phyloP scores from a whole-genome alignment of 805 yeast species.

The Schwanniomyces occidentalis region DNA sequence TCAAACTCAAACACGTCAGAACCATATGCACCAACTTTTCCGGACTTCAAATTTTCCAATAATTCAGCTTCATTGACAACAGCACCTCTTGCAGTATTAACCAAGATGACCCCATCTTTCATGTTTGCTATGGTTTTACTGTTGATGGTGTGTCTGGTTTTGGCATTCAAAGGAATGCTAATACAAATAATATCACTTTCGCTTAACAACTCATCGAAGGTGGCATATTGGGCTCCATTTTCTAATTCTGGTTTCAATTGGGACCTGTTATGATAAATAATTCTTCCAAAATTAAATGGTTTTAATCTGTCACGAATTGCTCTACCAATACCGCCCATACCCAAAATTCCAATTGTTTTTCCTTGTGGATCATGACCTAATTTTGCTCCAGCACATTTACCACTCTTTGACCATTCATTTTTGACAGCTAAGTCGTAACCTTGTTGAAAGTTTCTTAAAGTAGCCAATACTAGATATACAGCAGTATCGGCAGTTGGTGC shows the following conservation, averaged over 20 bases:
- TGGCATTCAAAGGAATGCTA: conserved; percentile 72
- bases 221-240: conserved; percentile 66
- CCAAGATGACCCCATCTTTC: conserved; percentile 74
- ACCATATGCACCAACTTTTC: conserved; percentile 68
- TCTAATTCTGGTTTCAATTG: conserved; percentile 62
- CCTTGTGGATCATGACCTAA: conserved; percentile 77
- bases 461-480: conserved; percentile 59
- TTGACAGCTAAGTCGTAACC: conserved; percentile 52
- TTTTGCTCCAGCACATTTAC: conserved; percentile 50
- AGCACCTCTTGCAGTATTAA: conserved; percentile 87
- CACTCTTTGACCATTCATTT: conserved; percentile 60
- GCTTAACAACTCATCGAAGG: conserved; percentile 65
- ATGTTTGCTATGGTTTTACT: conserved; percentile 59
- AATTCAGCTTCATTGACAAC: conserved; percentile 68
- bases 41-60: conserved; percentile 54
- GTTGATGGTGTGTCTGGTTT: conserved; percentile 71
- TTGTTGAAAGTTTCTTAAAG: conserved; percentile 64
- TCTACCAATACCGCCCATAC: conserved; percentile 90
- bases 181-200: conserved; percentile 70
- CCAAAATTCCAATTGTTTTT: conserved; percentile 75
- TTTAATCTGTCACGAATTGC: conserved; percentile 68
- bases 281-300: conserved; percentile 75
- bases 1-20: conserved; percentile 76
- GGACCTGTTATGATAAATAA: conserved; percentile 71
- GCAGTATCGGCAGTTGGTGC: conserved; percentile 74